These are phyloP conservation scores for Pythium monospermum DNA, from an alignment of 352 stramenopile species.

Conservation along the genomic window DNA sequence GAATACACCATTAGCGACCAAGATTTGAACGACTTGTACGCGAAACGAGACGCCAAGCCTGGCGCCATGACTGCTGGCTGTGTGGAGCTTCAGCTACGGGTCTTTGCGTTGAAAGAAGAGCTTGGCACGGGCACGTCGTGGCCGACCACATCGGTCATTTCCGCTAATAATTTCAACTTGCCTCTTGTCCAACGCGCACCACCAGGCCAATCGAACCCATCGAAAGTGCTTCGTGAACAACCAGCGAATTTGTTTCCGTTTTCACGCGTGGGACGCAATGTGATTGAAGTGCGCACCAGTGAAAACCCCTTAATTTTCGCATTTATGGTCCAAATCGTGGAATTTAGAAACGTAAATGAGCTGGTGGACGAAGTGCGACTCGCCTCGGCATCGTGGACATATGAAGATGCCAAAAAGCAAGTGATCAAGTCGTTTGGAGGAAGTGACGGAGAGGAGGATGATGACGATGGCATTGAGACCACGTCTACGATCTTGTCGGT, in stretches of 20 bases:
- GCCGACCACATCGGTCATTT: conserved; percentile 60
- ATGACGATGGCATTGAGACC: conserved; percentile 80
- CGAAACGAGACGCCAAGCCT: conserved; percentile 40
- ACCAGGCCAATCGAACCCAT: conserved; percentile 69
- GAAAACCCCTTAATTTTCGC: conserved; percentile 60
- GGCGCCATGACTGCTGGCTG: conserved; percentile 49
- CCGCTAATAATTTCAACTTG: conserved; percentile 66
- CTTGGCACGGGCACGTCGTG: conserved; percentile 66
- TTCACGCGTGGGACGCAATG: conserved; percentile 61
- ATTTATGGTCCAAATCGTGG: conserved; percentile 71
- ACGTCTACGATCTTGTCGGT: conserved; percentile 87
- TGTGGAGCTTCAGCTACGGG: conserved; percentile 75
- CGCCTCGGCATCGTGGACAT: conserved; percentile 53
- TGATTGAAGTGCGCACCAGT: conserved; percentile 64
- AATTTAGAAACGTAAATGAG: conserved; percentile 56
- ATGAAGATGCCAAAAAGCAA: conserved; percentile 63
- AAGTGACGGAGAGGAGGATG: conserved; percentile 67
- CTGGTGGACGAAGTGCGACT: conserved; percentile 57
- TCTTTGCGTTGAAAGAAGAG: conserved; percentile 70
- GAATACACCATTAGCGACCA: conserved; percentile 66
- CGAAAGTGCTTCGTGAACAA: conserved; percentile 74
- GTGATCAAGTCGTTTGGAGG: conserved; percentile 79
- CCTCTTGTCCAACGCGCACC: conserved; percentile 63
- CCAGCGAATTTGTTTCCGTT: conserved; percentile 72
- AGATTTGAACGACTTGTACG: conserved; percentile 71